These are phyloP conservation scores for Fusarium musae DNA, from an alignment of 2,329 filamentous ascomycete species.

Conservation along the genomic window DNA sequence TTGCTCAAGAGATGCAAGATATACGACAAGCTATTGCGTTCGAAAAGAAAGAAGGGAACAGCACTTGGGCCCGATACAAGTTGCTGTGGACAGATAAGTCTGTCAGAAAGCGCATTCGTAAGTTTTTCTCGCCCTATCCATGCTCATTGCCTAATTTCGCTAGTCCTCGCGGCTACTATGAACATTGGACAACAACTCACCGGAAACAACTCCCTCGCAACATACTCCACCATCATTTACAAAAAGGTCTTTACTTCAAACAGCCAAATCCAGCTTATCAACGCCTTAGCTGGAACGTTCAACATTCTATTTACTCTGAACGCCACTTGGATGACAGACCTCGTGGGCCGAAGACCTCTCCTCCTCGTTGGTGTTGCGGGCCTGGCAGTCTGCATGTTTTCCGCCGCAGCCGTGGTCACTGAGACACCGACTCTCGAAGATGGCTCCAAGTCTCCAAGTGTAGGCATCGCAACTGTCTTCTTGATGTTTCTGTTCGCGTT, in stretches of 20 bases:
- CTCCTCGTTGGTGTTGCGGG: slow-evolving; percentile 74
- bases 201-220: slow-evolving; percentile 76
- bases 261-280: slow-evolving; percentile 74
- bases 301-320: slow-evolving; percentile 78
- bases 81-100: slow-evolving; percentile 3
- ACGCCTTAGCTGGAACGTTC: slow-evolving; percentile 77
- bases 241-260: slow-evolving; percentile 70
- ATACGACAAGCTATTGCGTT: neutral
- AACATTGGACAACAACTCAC: slow-evolving; percentile 78
- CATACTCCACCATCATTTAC: slow-evolving; percentile 77
- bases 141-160: slow-evolving; percentile 59
- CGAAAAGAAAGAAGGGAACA: neutral
- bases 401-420: slow-evolving; percentile 57
- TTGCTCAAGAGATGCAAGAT: neutral
- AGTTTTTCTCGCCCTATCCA: neutral
- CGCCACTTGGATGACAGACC: slow-evolving; percentile 77
- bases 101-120: slow-evolving; percentile 6
- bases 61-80: slow-evolving; percentile 4
- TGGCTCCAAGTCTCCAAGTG: slow-evolving; percentile 64
- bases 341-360: slow-evolving; percentile 74
- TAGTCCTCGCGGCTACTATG: slow-evolving; percentile 70
- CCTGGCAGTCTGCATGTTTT: slow-evolving; percentile 75
- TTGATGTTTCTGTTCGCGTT: slow-evolving; percentile 72
- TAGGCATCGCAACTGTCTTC: slow-evolving; percentile 74
- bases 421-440: slow-evolving; percentile 59